Evolutionary conservation across 495 filamentous ascomycete genomes (phyloP).

Genomic region (Cudoniella acicularis): DNA sequence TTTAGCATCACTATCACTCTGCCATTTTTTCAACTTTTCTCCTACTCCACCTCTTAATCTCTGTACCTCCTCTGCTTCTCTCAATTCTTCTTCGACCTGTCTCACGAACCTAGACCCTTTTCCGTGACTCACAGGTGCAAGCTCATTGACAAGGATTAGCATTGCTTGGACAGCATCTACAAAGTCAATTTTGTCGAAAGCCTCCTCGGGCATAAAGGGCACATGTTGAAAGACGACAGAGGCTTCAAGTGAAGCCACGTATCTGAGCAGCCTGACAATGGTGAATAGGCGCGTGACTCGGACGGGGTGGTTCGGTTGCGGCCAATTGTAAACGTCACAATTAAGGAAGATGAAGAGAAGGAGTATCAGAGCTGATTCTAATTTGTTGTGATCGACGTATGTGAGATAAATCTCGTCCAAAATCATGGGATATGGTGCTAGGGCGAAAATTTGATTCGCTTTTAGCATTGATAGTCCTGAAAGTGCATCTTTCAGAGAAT

Average conservation of each 20-base stretch:
- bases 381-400: constrained; percentile 1
- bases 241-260: constrained; percentile 1
- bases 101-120: background rate
- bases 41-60: background rate
- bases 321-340: constrained; percentile 14
- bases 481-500: background rate
- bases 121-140: constrained; percentile 1
- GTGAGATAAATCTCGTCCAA: constrained; percentile 18
- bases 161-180: constrained; percentile 1
- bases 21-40: background rate
- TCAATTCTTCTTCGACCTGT: constrained; percentile 5
- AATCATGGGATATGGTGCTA: constrained; percentile 12
- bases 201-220: background rate
- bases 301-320: constrained; percentile 7
- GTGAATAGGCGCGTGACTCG: constrained; percentile 5
- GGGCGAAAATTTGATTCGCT: background rate
- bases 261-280: constrained; percentile 7
- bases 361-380: constrained; percentile 10
- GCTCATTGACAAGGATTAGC: constrained; percentile 1
- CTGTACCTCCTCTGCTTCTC: constrained; percentile 6
- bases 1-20: background rate
- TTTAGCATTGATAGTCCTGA: background rate
- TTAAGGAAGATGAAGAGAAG: constrained; percentile 13
- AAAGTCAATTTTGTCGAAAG: constrained; percentile 3
- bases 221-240: background rate